Percentiles rank a stretch among this genome's conserved stretches.
These are phyloP conservation scores for Yarrowia divulgata DNA, from an alignment of 805 yeast genomes.

Conservation along the genomic window DNA sequence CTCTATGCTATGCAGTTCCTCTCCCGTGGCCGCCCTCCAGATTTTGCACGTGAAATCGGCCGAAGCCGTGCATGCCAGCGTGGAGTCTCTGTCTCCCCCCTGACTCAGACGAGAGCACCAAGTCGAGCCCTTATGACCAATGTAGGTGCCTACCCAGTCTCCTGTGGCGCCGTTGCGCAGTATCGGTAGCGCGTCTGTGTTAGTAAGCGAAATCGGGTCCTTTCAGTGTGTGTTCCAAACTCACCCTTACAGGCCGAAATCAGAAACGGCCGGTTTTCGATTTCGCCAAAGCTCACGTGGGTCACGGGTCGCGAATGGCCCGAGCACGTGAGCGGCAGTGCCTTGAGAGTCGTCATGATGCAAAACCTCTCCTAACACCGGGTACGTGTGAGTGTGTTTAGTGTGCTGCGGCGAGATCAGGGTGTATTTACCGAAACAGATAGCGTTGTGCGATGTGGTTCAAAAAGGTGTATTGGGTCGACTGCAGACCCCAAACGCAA, in stretches of 20 bases:
- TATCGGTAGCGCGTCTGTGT: conserved; percentile 50
- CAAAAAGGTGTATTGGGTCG: conserved; percentile 23
- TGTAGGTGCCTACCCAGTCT: conserved; percentile 51
- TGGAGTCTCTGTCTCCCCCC: conserved; percentile 43
- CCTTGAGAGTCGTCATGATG: conserved; percentile 43
- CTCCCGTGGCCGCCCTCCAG: conserved; percentile 45
- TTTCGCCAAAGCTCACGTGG: conserved; percentile 46
- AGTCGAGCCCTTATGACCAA: conserved; percentile 51
- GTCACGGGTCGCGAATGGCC: conserved; percentile 52
- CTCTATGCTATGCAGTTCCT: conserved; percentile 40
- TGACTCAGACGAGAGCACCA: conserved; percentile 47
- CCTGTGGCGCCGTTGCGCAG: conserved; percentile 50
- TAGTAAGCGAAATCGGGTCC: neutral
- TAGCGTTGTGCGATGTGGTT: conserved; percentile 6
- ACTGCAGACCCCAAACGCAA: conserved; percentile 29
- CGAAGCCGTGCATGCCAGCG: conserved; percentile 47
- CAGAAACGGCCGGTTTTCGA: conserved; percentile 43
- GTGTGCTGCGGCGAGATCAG: too few relatives aligned
- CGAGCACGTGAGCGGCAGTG: conserved; percentile 50
- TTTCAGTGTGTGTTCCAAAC: conserved; percentile 1
- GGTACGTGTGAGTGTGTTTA: neutral
- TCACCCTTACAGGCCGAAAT: conserved; percentile 50
- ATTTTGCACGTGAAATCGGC: conserved; percentile 49
- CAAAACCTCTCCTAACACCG: neutral
- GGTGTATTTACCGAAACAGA: neutral